These are phyloP conservation scores for Tricholoma furcatifolium DNA, from an alignment of 768 basidiomycete genomes.

Conservation along the genomic window DNA sequence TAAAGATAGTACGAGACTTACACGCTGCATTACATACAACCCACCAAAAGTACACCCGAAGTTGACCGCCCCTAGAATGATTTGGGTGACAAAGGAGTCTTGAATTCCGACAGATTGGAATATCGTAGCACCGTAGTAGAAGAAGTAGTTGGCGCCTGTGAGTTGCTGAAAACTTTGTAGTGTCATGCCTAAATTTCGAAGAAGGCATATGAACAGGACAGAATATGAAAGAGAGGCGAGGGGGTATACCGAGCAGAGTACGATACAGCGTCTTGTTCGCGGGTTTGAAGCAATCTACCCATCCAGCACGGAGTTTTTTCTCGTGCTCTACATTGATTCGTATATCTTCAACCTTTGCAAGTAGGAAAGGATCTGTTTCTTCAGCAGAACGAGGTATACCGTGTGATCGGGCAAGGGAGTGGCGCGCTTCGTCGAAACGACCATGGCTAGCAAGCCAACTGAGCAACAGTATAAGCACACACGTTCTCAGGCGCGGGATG, in stretches of 20 bases:
- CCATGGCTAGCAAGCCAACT: slow-evolving; percentile 58
- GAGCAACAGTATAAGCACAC: not conserved
- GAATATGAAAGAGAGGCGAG: not conserved
- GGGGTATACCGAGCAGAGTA: slow-evolving; percentile 45
- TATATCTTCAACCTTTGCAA: slow-evolving; percentile 57
- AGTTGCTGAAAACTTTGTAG: slow-evolving; percentile 74
- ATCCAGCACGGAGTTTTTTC: slow-evolving; percentile 43
- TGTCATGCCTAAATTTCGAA: slow-evolving; percentile 41
- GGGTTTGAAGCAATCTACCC: slow-evolving; percentile 67
- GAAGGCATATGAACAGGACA: not conserved
- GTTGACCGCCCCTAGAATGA: slow-evolving; percentile 75
- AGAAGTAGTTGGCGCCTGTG: slow-evolving; percentile 70
- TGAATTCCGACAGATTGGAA: slow-evolving; percentile 65
- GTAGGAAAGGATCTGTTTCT: slow-evolving; percentile 38
- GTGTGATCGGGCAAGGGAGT: slow-evolving; percentile 45
- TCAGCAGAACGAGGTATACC: slow-evolving; percentile 44
- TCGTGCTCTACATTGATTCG: slow-evolving; percentile 49
- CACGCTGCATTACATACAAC: slow-evolving; percentile 69
- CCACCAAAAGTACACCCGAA: slow-evolving; percentile 73
- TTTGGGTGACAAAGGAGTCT: slow-evolving; percentile 70
- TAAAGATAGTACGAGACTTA: slow-evolving; percentile 22
- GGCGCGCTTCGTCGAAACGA: slow-evolving; percentile 45
- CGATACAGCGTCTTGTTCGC: slow-evolving; percentile 60
- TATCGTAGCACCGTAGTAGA: slow-evolving; percentile 65
- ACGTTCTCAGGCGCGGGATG: too few species aligned